Evolutionary conservation across 2,329 filamentous ascomycete species (phyloP), one percentile per base, ranked within the genome.

Genomic region (Capronia coronata): DNA sequence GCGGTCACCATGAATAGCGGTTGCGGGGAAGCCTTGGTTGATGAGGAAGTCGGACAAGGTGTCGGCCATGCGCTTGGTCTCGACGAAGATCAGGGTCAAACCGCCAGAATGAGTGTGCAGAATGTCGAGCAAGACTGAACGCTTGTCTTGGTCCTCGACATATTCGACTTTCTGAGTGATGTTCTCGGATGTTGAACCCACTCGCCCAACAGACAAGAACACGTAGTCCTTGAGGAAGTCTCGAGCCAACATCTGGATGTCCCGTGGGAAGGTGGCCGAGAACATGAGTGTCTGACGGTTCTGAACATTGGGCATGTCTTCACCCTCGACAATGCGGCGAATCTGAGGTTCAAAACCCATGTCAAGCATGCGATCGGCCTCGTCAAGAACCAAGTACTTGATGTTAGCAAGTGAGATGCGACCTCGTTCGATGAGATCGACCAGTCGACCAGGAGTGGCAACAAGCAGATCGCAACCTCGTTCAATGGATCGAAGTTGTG

Each of bases 321-420:
- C 93, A 54, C 89, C 89, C 73, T 97, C 91, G 39, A 98, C 93
- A 65, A 98, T 97, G 64, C 91, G 87, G 65, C 93, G 90, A 67
- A 98, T 98, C 75, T 98, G 93, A 65, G 93, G 93, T 78, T 98
- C 93, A 79, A 98, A 98, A 93, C 93, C 93, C 93, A 98, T 98
- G 80, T 98, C 93, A 79, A 98, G 79, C 93, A 98, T 98, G 70
- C 93, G 93, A 77, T 98, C 93, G 71, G 93, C 93, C 81, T 98
- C 93, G 64, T 98, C 93, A 48, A 98, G 87, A 63, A 98, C 88
- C 56, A 98, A 81, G 69, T 98, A 98, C 78, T 96, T 97, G 80
- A 98, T 98, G 79, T 95, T 96, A 71, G 84, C 82, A 48, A 98
- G 84, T 38, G 93, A 97, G 69, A 98, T 97, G 67, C 91, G 88